Percentiles rank a stretch among this genome's conserved stretches.
Conservation (phyloP, 768 basidiomycete species). For the Termitomyces sp. region DNA sequence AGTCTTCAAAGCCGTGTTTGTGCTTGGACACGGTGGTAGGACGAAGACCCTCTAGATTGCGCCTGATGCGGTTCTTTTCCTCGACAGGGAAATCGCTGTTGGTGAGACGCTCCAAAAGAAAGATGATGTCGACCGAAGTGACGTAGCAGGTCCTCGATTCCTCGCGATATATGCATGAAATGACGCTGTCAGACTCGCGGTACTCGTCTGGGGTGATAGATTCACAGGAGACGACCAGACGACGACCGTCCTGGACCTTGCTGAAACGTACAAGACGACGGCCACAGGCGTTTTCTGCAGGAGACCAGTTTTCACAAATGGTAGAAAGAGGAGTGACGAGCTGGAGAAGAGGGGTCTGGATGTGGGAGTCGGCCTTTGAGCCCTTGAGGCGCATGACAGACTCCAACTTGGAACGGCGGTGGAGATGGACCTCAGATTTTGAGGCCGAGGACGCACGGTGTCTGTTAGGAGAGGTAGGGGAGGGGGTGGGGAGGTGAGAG, state of each 20-base stretch:
- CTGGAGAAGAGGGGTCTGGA: constrained; percentile 54
- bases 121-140: constrained; percentile 95
- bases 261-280: constrained; percentile 86
- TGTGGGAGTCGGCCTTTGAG: constrained; percentile 31
- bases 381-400: constrained; percentile 38
- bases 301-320: constrained; percentile 54
- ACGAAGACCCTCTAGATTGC: constrained; percentile 89
- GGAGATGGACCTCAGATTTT: constrained; percentile 29
- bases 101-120: constrained; percentile 72
- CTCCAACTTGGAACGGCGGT: constrained; percentile 38
- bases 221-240: constrained; percentile 75
- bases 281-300: constrained; percentile 59
- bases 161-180: constrained; percentile 91
- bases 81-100: constrained; percentile 85
- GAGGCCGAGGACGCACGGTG: constrained; percentile 18
- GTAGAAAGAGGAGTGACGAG: constrained; percentile 50
- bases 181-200: constrained; percentile 67
- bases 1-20: constrained; percentile 71
- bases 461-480: constrained; percentile 33
- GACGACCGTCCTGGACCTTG: constrained; percentile 70
- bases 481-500: constrained; percentile 32
- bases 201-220: constrained; percentile 72
- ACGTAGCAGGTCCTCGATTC: constrained; percentile 75
- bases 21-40: constrained; percentile 89
- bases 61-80: constrained; percentile 93